These are phyloP conservation scores for Chloromonas sp. DNA, from an alignment of 163 green algal species.

Conservation along the genomic window DNA sequence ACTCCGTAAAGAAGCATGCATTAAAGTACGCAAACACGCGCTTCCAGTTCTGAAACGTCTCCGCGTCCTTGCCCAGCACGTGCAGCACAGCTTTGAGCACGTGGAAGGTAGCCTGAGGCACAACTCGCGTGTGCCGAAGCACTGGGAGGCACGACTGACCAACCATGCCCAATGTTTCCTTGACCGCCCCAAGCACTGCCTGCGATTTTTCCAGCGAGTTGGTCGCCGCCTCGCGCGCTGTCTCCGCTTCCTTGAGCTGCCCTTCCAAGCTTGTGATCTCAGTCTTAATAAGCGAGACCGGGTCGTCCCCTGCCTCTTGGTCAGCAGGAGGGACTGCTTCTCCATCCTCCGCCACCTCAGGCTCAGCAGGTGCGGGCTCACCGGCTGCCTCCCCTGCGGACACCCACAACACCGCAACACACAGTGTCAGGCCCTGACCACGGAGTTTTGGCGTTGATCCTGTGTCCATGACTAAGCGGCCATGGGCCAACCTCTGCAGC, in stretches of 20 bases:
- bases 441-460: too few relatives aligned
- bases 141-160: background rate
- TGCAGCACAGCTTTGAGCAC: slow-evolving; percentile 44
- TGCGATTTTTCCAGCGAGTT: slow-evolving; percentile 23
- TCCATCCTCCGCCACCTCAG: slow-evolving; percentile 12
- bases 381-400: background rate
- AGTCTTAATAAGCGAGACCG: slow-evolving; percentile 13
- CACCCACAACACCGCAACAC: too few relatives aligned
- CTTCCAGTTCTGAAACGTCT: slow-evolving; percentile 40
- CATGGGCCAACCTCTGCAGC: too few relatives aligned
- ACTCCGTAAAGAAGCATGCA: slow-evolving; percentile 33
- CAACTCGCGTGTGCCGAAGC: slow-evolving; percentile 17
- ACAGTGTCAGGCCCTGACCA: too few relatives aligned
- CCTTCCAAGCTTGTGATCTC: slow-evolving; percentile 16
- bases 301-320: slow-evolving; percentile 17
- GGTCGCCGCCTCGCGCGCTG: slow-evolving; percentile 7
- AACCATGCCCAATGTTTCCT: background rate
- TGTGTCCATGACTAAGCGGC: too few relatives aligned
- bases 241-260: slow-evolving; percentile 4
- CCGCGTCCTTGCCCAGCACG: slow-evolving; percentile 39
- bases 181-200: slow-evolving; percentile 27
- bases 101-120: slow-evolving; percentile 44
- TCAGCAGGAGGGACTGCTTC: slow-evolving; percentile 10
- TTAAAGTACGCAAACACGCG: slow-evolving; percentile 25
- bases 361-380: background rate